Evolutionary conservation across 192 early-diverging fungal genomes (phyloP), one percentile per base, ranked within the genome.

Genomic region (Podila epigama): DNA sequence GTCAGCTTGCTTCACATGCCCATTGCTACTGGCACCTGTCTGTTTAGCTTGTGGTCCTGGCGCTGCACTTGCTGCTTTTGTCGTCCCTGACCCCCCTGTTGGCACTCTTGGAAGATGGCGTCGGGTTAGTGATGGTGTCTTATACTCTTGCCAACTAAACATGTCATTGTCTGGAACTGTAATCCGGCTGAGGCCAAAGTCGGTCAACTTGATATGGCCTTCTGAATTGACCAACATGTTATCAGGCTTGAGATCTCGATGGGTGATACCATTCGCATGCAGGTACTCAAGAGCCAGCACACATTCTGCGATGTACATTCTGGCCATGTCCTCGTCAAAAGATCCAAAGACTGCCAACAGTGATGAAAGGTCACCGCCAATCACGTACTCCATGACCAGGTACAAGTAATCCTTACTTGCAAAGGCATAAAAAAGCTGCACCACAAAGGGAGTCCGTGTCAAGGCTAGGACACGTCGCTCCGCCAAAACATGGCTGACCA

Each of bases 161-260:
- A 82, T 66, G 39, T 70, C 63, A 12, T 75, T 71, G 48, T 82
- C 89, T 2, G 89, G 82, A 18, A 94, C 86, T 8, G 89, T 80
- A 39, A 96, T 93, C 29, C 93, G 87, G 50, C 94, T 95, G 6
- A 98, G 85, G 7, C 96, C 96, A 93, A 98, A 98, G 69, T 98
- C 96, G 12, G 94, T 96, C 56, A 97, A 73, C 71, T 97, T 97
- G 80, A 96, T 90, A 70, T 97, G 96, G 0, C 96, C 96, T 51
- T 95, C 90, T 33, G 88, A 86, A 65, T 89, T 91, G 56, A 98
- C 84, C 20, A 98, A 82, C 61, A 97, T 93, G 63, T 98, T 93
- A 63, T 91, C 91, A 0, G 90, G 90, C 73, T 93, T 92, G 37
- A 92, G 83, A 58, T 92, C 94, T 37, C 95, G 82, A 70, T 98